These are phyloP conservation scores for Leishmania lainsoni DNA, from an alignment of 208 protist species.

Conservation along the genomic window DNA sequence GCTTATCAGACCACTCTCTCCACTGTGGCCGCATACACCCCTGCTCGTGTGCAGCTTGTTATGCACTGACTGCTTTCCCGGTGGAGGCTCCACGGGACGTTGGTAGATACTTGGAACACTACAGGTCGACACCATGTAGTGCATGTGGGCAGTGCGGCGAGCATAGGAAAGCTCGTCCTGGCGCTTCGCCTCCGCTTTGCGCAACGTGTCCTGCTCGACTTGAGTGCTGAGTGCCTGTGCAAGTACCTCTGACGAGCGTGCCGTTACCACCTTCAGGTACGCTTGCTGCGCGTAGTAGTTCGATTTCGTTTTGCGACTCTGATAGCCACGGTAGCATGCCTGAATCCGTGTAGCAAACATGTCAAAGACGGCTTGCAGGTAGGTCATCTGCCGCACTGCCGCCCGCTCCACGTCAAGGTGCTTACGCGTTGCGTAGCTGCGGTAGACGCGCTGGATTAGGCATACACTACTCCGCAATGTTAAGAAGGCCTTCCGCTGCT, in stretches of 20 bases:
- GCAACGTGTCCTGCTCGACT: constrained; percentile 22
- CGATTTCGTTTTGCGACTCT: constrained; percentile 40
- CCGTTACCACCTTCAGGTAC: constrained; percentile 52
- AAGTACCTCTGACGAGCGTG: constrained; percentile 35
- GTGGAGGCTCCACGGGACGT: constrained; percentile 7
- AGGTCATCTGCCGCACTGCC: background rate
- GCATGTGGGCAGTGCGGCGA: constrained; percentile 43
- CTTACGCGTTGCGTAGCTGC: constrained; percentile 44
- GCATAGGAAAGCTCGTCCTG: constrained; percentile 30
- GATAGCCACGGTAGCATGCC: constrained; percentile 62
- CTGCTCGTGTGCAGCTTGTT: background rate
- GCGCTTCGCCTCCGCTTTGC: constrained; percentile 13
- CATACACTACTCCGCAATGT: constrained; percentile 22
- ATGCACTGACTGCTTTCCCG: background rate
- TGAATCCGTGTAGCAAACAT: constrained; percentile 77
- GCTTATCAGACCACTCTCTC: background rate
- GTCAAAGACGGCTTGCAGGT: constrained; percentile 55
- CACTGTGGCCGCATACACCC: background rate
- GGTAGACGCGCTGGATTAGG: constrained; percentile 60
- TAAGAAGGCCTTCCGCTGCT: constrained; percentile 30
- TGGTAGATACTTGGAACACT: constrained; percentile 54
- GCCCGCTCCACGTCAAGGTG: constrained; percentile 19
- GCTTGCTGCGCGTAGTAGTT: constrained; percentile 72
- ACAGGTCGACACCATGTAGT: constrained; percentile 61
- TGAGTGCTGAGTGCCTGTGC: constrained; percentile 32